Conservation (phyloP, 2,329 filamentous ascomycete genomes). For the Drechslerella coelobrocha region DNA sequence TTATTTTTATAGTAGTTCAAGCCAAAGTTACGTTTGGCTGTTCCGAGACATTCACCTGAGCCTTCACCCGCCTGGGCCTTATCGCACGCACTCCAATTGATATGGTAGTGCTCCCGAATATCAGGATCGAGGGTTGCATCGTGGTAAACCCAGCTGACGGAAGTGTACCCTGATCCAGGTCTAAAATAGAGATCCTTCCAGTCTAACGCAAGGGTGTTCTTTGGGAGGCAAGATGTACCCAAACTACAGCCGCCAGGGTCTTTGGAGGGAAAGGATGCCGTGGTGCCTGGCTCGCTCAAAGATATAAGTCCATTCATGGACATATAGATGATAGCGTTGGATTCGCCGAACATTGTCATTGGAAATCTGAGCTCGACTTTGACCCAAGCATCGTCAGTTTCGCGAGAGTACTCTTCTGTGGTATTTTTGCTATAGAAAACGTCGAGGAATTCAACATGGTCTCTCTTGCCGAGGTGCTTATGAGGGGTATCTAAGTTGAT, state of each 20-base stretch:
- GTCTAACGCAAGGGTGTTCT: not conserved
- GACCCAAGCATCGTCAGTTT: too few species aligned
- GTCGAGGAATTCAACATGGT: not conserved
- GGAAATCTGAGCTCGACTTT: not conserved
- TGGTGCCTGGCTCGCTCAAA: not conserved
- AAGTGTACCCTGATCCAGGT: not conserved
- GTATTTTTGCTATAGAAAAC: not conserved
- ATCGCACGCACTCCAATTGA: not conserved
- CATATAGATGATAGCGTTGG: not conserved
- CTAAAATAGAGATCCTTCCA: not conserved
- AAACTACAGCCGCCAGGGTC: not conserved
- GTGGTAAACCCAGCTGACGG: not conserved
- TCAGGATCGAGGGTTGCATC: not conserved
- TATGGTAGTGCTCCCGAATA: not conserved
- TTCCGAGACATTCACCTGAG: not conserved
- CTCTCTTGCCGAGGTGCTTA: not conserved
- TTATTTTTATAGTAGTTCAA: not conserved
- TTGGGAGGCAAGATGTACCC: not conserved
- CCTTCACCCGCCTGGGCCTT: not conserved
- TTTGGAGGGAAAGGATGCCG: not conserved
- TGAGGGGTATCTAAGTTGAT: too few species aligned
- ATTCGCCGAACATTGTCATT: not conserved
- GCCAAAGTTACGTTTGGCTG: not conserved
- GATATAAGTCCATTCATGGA: not conserved
- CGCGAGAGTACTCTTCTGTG: not conserved